Evolutionary conservation across 1,139 yeast species (phyloP), one percentile per base, ranked within the genome.

Genomic region (Arxiozyma heterogenica): DNA sequence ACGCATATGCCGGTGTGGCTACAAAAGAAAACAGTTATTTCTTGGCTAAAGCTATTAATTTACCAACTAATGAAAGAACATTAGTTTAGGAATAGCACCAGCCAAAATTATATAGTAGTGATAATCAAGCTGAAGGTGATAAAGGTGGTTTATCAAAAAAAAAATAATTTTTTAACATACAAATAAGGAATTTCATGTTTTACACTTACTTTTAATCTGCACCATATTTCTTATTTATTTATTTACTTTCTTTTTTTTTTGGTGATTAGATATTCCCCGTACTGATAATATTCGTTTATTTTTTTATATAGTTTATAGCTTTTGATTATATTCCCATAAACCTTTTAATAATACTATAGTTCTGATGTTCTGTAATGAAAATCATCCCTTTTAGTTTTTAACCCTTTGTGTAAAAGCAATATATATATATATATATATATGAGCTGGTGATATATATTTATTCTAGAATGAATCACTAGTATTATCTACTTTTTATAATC

Each of bases 1-100:
- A 87, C 68, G 96, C 96, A 7, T 86, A 81, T 63, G 94, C 95
- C n/a, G 96, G 95, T 82, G 70, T 89, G 54, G 87, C 94, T 51
- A 86, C 79, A 60, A 73, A 71, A 63, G 86, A 80, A 69, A 89
- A 85, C 73, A 75, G 88, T 43, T 87, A 85, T 70, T 55, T 87
- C 54, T 73, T 78, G 34, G 67, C 67, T n/a, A 59, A 57, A 49
- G 64, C 65, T 18, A 59, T 68, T 49, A 61, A 55, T 34, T 55
- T 62, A 49, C 65, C 65, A 49, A 49, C 57, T 22, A 54, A 56
- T 41, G 64, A 61, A 44, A 56, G 48, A 43, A 51, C 41, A 3
- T 11, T 45, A 20, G 41, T 45, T 12, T 45, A 34, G 38, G 11
- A 12, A 30, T 30, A 8, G 9, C 11, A 12, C 9, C 9, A 6